Base-by-base conservation (phyloP, 768 basidiomycete genomes). In the Basidioascus undulatus region DNA sequence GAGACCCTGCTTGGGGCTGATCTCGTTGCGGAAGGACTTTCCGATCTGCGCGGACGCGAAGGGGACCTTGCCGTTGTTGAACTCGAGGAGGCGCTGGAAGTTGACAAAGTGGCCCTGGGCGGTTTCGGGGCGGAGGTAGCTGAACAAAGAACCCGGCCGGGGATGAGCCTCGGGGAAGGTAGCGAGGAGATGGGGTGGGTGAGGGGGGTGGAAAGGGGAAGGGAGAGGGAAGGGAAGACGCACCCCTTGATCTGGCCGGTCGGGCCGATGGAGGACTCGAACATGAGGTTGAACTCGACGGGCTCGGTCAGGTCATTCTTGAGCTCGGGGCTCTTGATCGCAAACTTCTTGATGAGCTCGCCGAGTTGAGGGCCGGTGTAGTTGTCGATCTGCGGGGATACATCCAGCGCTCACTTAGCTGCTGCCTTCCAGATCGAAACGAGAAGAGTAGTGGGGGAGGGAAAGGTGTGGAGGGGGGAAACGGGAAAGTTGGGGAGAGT, bases 51-150 rank as follows among this genome's bases (percentile, higher is more conserved):
- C 92, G 34, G 84, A 92, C 11, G 89, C 92, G 55, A 96, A 98
- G 1, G 89, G 92, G 18, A 98, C 64, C 18, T 80, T 76, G 11
- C 83, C 81, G 56, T 96, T 92, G 67, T 96, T 96, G 70, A 89
- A 96, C 35, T 94, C 92, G 44, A 96, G 76, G 24, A 96, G 68
- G 15, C 89, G 79, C 47, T 74, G 74, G 64, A 98, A 98, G 67
- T 96, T 96, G 56, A 96, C 72, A 67, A 96, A 98, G 59, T 96
- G 92, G 40, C 89, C 84, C 54, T 96, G 89, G 0, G 92, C 89
- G 0, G 92, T 98, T 59, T 96, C 92, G 1, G 92, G 92, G 18
- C 92, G 84, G 40, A 98, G 75, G 61, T 71, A 96, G 35, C 86
- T 86, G 51, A 10, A n/a, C n/a, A n/a, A n/a, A n/a, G n/a, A n/a